These are phyloP conservation scores for Yarrowia yakushimensis DNA, from an alignment of 805 yeast species.

Conservation along the genomic window DNA sequence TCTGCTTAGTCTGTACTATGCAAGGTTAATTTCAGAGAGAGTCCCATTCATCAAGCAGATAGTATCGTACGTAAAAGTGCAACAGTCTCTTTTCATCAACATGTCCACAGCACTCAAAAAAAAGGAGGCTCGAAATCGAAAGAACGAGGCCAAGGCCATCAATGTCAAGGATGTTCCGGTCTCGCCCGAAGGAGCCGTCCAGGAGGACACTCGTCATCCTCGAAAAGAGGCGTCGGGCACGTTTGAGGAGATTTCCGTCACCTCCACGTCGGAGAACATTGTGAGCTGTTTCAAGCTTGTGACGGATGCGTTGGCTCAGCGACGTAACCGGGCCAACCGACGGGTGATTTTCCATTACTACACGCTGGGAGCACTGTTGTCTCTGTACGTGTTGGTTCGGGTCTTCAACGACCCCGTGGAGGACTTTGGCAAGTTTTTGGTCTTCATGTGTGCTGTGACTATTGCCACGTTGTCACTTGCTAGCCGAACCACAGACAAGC, in stretches of 20 bases:
- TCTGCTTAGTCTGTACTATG: no score
- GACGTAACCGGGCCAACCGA: constrained; percentile 26
- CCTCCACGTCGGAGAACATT: constrained; percentile 14
- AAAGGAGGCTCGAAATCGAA: constrained; percentile 6
- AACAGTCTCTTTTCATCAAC: background rate
- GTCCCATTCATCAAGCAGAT: no score
- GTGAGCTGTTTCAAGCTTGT: constrained; percentile 24
- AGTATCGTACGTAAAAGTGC: no score
- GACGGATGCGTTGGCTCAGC: constrained; percentile 27
- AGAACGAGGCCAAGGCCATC: constrained; percentile 20
- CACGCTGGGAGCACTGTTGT: constrained; percentile 16
- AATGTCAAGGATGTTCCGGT: constrained; percentile 21
- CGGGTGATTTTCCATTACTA: constrained; percentile 16
- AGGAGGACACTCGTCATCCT: constrained; percentile 13
- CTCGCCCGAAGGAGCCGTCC: constrained; percentile 14
- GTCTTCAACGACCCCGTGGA: constrained; percentile 13
- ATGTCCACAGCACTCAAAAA: constrained; percentile 8
- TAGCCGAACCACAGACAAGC: constrained; percentile 21
- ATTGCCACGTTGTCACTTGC: constrained; percentile 26
- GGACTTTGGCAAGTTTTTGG: constrained; percentile 20
- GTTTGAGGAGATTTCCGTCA: constrained; percentile 24
- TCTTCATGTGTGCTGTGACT: constrained; percentile 21
- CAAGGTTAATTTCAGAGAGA: no score
- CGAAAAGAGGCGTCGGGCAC: background rate
- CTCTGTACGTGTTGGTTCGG: background rate